Evolutionary conservation across 2,329 filamentous ascomycete genomes (phyloP).

Genomic region (Alternaria arbusti): DNA sequence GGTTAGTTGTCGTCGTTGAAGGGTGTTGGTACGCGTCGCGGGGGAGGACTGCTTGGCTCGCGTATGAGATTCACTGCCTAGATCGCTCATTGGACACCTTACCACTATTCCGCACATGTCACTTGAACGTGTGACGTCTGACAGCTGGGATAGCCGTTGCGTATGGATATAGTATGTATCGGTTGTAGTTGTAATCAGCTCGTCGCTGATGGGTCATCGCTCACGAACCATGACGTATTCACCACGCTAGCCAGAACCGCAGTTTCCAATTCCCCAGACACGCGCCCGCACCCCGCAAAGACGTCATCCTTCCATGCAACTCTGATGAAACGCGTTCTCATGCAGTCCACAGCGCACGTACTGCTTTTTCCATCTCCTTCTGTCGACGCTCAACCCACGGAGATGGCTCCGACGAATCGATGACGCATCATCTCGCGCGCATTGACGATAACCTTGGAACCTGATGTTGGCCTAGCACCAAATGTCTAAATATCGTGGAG

Average conservation of each 20-base stretch:
- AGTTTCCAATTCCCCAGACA: neutral
- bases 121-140: neutral
- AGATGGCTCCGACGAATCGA: neutral
- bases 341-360: neutral
- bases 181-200: neutral
- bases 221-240: neutral
- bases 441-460: conserved; percentile 1
- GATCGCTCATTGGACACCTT: neutral
- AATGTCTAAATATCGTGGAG: neutral
- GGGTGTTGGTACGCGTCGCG: neutral
- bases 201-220: neutral
- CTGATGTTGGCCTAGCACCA: neutral
- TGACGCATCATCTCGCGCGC: conserved; percentile 1
- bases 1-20: neutral
- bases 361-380: neutral
- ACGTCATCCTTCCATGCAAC: neutral
- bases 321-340: neutral
- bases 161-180: neutral
- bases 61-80: neutral
- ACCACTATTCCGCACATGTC: neutral
- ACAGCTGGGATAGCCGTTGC: neutral
- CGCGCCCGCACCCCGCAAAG: neutral
- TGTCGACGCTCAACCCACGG: neutral
- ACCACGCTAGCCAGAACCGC: neutral
- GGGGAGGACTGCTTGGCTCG: neutral